Evolutionary conservation across 2,329 filamentous ascomycete species (phyloP), one percentile per base, ranked within the genome.

Genomic region (Tolypocladium tropicale): DNA sequence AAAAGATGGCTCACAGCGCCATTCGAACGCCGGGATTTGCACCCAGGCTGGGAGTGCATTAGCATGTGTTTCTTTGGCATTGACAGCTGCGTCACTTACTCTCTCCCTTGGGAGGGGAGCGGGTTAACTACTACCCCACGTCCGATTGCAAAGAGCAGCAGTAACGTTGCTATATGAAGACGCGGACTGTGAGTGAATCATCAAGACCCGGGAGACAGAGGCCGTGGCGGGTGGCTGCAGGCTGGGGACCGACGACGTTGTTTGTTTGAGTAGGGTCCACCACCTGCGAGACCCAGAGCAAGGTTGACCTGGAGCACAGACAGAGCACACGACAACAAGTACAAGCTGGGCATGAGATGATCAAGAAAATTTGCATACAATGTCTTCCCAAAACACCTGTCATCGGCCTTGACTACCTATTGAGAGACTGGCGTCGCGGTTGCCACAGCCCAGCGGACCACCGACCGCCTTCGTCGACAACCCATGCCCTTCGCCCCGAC

Each of bases 1-100:
- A 55, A 59, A 56, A 61, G 56, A 57, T 36, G 36, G 33, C 12
- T 36, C 23, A 36, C 41, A 34, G 48, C 41, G 37, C 30, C 53
- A 56, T 61, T 64, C 60, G 62, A 64, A 64, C 61, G 61, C 60
- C 62, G 61, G 61, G 62, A 64, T 61, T 64, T 61, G 61, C 62
- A 63, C 61, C 61, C 61, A 56, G 56, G 57, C 54, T 61, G 51
- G 51, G 32, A n/a, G 39, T 23, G 6, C 18, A 53, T 60, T 53
- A 59, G 58, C 32, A 54, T 43, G 33, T 25, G 36, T 41, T 23
- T 43, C 51, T 43, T 53, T 53, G 50, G 50, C 54, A 36, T 53
- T 46, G 39, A 53, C 52, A 11, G 48, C 55, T 61, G 59, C 54
- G 57, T 56, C 41, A 63, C 61, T 61, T 56, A 63, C 61, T 62